phyloP scores from a whole-genome alignment of 768 basidiomycete species.

The Antrodiella citrinella region DNA sequence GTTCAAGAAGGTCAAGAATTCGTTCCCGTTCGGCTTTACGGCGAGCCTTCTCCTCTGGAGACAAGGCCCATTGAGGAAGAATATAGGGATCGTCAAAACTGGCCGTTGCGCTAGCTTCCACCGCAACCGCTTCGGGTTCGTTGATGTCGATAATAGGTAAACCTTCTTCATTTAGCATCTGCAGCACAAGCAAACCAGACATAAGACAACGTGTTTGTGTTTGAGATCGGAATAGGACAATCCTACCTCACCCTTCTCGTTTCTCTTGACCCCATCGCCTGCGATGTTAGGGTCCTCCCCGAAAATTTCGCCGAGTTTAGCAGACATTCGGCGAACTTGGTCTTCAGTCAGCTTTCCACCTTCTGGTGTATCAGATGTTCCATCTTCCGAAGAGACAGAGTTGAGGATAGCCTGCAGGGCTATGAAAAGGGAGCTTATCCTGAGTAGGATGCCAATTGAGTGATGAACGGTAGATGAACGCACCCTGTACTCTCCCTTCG shows the following conservation, averaged over 20 bases:
- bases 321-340: conserved; percentile 45
- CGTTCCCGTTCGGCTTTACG: conserved; percentile 51
- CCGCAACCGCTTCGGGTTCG: conserved; percentile 38
- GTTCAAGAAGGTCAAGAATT: conserved; percentile 62
- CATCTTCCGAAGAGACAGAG: conserved; percentile 25
- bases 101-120: conserved; percentile 5
- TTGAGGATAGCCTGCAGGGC: conserved; percentile 32
- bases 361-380: neutral
- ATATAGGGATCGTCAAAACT: conserved; percentile 36
- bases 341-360: conserved; percentile 33
- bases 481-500: conserved; percentile 29
- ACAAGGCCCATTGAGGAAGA: conserved; percentile 37
- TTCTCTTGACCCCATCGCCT: conserved; percentile 27
- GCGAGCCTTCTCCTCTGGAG: conserved; percentile 39
- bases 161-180: conserved; percentile 73
- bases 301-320: conserved; percentile 52
- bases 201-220: conserved; percentile 2
- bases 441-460: neutral
- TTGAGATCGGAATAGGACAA: no score
- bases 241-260: conserved; percentile 60
- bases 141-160: conserved; percentile 73
- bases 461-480: neutral
- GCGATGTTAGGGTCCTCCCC: conserved; percentile 31
- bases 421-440: no score
- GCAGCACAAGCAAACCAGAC: conserved; percentile 3